Base-by-base conservation (phyloP, 192 early-diverging fungal genomes). In the Pilobolus umbonatus region DNA sequence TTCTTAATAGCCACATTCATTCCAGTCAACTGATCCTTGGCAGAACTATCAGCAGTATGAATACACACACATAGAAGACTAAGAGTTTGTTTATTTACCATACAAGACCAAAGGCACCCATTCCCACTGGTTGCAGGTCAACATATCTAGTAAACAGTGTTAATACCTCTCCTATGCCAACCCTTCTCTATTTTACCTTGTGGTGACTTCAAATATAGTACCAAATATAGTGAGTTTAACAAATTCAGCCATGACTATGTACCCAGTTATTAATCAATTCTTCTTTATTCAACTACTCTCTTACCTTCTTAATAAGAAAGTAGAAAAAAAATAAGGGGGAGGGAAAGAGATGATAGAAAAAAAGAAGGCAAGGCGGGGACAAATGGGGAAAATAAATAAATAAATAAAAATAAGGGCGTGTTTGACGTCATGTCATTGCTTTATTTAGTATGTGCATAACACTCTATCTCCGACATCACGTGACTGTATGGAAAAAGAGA, bases 101-200 rank as follows among this genome's bases (percentile, higher is more conserved):
- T 21, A 98, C 96, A 6, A 98, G 79, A 70, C 96, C 96, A 72
- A 96, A 98, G 4, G 96, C 92, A 36, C 96, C 96, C 89, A 96
- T 93, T 29, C 96, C 96, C 19, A 98, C 88, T 8, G 94, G 91
- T 67, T 94, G 86, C 45, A 97, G 77, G 75, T 94, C 87, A 9
- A 88, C 85, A 82, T 97, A 96, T 63, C 88, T 89, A 64, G 17
- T 28, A 52, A 17, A 10, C n/a, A 28, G 4, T 38, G 40, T 44
- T 39, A 22, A 39, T 12, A 53, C 25, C 3, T 21, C 29, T 46
- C 32, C 46, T 55, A 38, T 17, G 2, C 17, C 17, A n/a, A 29
- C 12, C 2, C 9, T 60, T 48, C 15, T 29, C 28, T n/a, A 26
- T 5, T 38, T 61, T 72, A 75, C 70, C 85, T 74, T 45, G 85